phyloP scores from a whole-genome alignment of 352 stramenopile species.

The Phytopythium mirpurense region DNA sequence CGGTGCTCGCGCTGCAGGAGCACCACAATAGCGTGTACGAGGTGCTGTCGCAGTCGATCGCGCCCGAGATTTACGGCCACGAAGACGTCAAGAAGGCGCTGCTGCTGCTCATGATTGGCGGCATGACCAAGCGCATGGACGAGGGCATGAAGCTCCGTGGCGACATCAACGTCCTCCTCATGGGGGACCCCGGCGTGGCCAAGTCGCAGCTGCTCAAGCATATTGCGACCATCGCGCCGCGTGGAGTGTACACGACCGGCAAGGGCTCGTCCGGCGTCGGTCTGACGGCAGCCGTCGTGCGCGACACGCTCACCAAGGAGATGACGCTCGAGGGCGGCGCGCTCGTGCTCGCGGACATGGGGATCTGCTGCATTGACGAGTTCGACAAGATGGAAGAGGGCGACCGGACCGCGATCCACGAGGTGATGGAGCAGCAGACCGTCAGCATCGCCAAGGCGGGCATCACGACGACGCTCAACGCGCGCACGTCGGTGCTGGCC shows the following conservation, averaged over 20 bases:
- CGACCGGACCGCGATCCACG: slow-evolving; percentile 98
- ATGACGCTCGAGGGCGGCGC: slow-evolving; percentile 92
- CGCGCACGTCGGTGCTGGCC: slow-evolving; percentile 95
- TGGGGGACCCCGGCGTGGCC: slow-evolving; percentile 97
- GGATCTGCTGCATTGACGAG: slow-evolving; percentile 99
- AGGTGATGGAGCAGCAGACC: slow-evolving; percentile 99
- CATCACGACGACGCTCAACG: slow-evolving; percentile 98
- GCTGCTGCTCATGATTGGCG: slow-evolving; percentile 96
- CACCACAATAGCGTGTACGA: slow-evolving; percentile 85
- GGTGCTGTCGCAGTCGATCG: slow-evolving; percentile 93
- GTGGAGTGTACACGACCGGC: slow-evolving; percentile 99
- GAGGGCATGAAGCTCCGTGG: slow-evolving; percentile 96
- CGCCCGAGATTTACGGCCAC: slow-evolving; percentile 99
- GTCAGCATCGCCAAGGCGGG: slow-evolving; percentile 99
- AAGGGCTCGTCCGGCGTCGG: slow-evolving; percentile 98
- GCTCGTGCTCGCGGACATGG: slow-evolving; percentile 97
- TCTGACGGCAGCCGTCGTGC: slow-evolving; percentile 96
- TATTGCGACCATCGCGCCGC: slow-evolving; percentile 93
- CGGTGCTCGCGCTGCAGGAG: slow-evolving; percentile 67
- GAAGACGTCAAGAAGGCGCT: slow-evolving; percentile 99
- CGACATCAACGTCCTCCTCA: slow-evolving; percentile 99
- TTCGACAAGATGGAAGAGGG: slow-evolving; percentile 99
- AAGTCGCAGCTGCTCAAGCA: slow-evolving; percentile 99
- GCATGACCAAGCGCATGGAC: slow-evolving; percentile 86
- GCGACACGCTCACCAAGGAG: slow-evolving; percentile 94